Conservation (phyloP, 2,329 filamentous ascomycete genomes). For the Phialemonium atrogriseum region DNA sequence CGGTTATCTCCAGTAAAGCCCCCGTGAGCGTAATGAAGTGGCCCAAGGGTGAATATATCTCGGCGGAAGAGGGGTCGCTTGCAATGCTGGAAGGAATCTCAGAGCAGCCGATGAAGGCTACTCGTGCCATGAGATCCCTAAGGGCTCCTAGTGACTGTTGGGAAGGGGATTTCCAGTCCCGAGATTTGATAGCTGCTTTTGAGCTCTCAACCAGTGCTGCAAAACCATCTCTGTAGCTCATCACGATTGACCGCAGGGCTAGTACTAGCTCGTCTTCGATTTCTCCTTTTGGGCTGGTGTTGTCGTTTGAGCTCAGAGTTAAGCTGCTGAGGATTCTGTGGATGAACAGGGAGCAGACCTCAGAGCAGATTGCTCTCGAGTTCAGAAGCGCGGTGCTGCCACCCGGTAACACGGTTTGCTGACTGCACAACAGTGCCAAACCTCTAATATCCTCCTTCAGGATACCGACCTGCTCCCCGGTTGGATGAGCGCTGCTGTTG, state of each 20-base stretch:
- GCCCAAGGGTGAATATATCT: conserved; percentile 11
- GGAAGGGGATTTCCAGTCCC: conserved; percentile 15
- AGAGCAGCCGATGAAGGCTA: conserved; percentile 43
- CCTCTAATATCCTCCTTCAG: conserved; percentile 37
- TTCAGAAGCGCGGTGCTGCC: conserved; percentile 20
- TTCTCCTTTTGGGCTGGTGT: conserved; percentile 8
- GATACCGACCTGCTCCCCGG: conserved; percentile 29
- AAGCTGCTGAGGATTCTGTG: conserved; percentile 13
- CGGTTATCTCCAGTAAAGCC: conserved; percentile 16
- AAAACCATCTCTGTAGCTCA: conserved; percentile 27
- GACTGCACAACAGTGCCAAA: conserved; percentile 34
- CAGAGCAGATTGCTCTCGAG: conserved; percentile 22
- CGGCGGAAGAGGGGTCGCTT: conserved; percentile 1
- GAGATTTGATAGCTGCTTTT: conserved; percentile 13
- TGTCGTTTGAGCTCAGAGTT: conserved; percentile 17
- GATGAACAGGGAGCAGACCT: conserved; percentile 24
- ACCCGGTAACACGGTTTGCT: conserved; percentile 21
- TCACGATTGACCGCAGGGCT: conserved; percentile 29
- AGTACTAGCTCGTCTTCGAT: conserved; percentile 30
- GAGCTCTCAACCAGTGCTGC: conserved; percentile 19
- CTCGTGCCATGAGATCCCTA: conserved; percentile 29
- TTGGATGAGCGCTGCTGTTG: conserved; percentile 17
- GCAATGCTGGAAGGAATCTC: conserved; percentile 25
- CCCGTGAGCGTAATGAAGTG: conserved; percentile 32
- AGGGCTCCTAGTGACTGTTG: conserved; percentile 15